phyloP scores from a whole-genome alignment of 1,284 basidiomycete species.

The Fomitopsis pinicola region DNA sequence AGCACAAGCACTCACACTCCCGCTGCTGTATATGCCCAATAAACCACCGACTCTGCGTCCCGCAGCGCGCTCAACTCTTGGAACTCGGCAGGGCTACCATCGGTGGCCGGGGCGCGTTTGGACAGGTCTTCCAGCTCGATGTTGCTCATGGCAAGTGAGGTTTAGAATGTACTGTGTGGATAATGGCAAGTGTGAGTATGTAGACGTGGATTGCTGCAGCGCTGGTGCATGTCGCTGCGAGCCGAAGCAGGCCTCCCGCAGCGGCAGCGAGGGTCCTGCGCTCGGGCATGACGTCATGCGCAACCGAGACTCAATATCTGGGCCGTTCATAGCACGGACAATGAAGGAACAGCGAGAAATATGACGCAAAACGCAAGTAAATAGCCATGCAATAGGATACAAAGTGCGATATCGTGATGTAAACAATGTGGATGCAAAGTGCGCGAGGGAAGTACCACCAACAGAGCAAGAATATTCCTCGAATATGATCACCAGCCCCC shows the following conservation, averaged over 20 bases:
- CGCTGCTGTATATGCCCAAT: conserved; percentile 4
- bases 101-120: not conserved
- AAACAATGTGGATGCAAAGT: not conserved
- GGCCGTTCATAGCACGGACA: not conserved
- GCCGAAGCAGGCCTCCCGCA: not conserved
- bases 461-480: conserved; percentile 5
- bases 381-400: conserved; percentile 3
- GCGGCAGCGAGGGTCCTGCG: not conserved
- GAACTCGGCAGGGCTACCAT: not conserved
- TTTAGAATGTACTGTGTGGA: not conserved
- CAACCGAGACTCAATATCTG: too few relatives aligned
- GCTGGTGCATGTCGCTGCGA: not conserved
- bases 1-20: not conserved
- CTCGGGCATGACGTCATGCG: not conserved
- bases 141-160: conserved; percentile 14
- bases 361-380: not conserved
- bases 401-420: conserved; percentile 1
- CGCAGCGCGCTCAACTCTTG: not conserved
- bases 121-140: conserved; percentile 32
- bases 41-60: conserved; percentile 7
- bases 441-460: conserved; percentile 1
- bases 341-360: too few relatives aligned
- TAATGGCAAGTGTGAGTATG: not conserved
- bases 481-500: conserved; percentile 4
- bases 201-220: not conserved